Evolutionary conservation across 805 yeast species (phyloP).

Genomic region (Ogataea minuta): DNA sequence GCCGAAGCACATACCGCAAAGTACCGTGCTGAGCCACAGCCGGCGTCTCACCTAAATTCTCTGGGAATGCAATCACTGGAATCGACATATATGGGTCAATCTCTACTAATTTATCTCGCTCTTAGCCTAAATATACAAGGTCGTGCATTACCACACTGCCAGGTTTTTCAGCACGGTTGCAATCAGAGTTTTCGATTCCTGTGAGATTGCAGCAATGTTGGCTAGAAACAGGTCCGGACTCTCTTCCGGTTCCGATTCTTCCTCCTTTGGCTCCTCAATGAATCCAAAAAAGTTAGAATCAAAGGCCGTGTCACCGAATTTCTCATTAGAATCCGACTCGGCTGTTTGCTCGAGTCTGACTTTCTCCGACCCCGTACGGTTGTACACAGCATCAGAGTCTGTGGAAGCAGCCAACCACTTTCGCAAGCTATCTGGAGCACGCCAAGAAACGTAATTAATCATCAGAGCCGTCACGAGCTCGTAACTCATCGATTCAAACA

Average conservation of each 20-base stretch:
- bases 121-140: constrained; percentile 7
- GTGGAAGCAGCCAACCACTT: constrained; percentile 27
- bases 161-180: constrained; percentile 6
- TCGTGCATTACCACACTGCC: constrained; percentile 5
- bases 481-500: constrained; percentile 20
- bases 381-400: constrained; percentile 18
- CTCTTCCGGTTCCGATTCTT: constrained; percentile 5
- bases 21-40: constrained; percentile 26
- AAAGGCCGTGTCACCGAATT: constrained; percentile 20
- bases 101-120: constrained; percentile 5
- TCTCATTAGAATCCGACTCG: constrained; percentile 12
- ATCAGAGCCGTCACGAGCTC: constrained; percentile 26
- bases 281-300: constrained; percentile 33
- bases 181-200: constrained; percentile 4
- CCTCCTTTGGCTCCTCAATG: constrained; percentile 29
- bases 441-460: constrained; percentile 26
- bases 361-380: constrained; percentile 19
- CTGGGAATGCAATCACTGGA: constrained; percentile 36
- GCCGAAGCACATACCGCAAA: constrained; percentile 26
- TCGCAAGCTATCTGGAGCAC: constrained; percentile 17
- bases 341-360: constrained; percentile 3
- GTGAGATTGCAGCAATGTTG: constrained; percentile 7
- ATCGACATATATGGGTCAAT: constrained; percentile 16
- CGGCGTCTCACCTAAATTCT: constrained; percentile 19
- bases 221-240: constrained; percentile 1